phyloP scores from a whole-genome alignment of 2,329 filamentous ascomycete genomes.

The Fusarium sp. region DNA sequence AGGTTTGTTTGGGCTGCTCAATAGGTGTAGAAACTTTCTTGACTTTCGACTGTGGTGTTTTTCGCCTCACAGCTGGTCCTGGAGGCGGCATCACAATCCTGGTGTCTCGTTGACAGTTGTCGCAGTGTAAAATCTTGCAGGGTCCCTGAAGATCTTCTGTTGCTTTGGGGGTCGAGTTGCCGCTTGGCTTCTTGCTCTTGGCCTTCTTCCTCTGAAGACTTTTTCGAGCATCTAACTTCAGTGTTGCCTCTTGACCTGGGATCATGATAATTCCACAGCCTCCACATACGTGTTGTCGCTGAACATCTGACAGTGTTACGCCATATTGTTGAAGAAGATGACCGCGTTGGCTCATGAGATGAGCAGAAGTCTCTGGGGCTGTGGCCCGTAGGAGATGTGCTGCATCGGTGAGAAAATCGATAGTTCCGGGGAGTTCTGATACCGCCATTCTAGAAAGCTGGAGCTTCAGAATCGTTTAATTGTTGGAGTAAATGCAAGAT shows the following conservation, averaged over 20 bases:
- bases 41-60: constrained; percentile 22
- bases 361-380: constrained; percentile 67
- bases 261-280: constrained; percentile 71
- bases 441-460: constrained; percentile 24
- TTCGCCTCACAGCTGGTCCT: constrained; percentile 42
- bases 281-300: constrained; percentile 65
- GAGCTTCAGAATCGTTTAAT: background rate
- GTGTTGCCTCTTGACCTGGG: constrained; percentile 56
- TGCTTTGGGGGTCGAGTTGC: background rate
- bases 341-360: constrained; percentile 66
- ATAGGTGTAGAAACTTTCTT: constrained; percentile 32
- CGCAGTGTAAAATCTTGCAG: constrained; percentile 58
- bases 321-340: constrained; percentile 60
- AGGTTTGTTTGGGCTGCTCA: constrained; percentile 49
- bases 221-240: constrained; percentile 52
- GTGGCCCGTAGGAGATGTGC: constrained; percentile 65
- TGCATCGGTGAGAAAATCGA: constrained; percentile 66
- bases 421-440: constrained; percentile 42
- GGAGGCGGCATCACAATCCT: constrained; percentile 54
- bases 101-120: constrained; percentile 57
- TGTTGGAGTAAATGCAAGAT: background rate
- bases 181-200: constrained; percentile 8
- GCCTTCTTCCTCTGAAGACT: constrained; percentile 3
- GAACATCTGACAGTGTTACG: constrained; percentile 56
- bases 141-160: constrained; percentile 36